A percentile compares a stretch with the other conserved stretches of the same genome.
Conservation (phyloP, 768 basidiomycete genomes). For the Mycena rosella region DNA sequence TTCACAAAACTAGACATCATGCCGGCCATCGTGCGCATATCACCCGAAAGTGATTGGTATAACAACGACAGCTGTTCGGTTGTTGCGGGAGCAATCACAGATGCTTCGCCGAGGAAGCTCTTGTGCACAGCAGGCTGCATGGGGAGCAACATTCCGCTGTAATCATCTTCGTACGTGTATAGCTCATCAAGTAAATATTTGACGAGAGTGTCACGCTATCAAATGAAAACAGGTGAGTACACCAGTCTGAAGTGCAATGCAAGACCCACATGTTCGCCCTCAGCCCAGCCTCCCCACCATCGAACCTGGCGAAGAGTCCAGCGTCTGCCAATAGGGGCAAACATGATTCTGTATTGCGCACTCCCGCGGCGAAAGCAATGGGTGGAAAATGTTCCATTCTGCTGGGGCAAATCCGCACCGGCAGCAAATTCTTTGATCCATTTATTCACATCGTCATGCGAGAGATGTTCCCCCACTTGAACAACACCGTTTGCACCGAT, state of each 20-base stretch:
- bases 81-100: neutral
- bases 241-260: neutral
- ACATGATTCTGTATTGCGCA: slow-evolving; percentile 52
- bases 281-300: slow-evolving; percentile 57
- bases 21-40: neutral
- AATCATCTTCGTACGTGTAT: slow-evolving; percentile 17
- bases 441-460: slow-evolving; percentile 42
- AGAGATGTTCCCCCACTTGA: slow-evolving; percentile 4
- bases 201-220: slow-evolving; percentile 38
- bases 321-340: slow-evolving; percentile 45
- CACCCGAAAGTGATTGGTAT: neutral
- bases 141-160: slow-evolving; percentile 15
- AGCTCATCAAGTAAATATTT: slow-evolving; percentile 42
- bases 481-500: slow-evolving; percentile 42
- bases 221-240: neutral
- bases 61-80: neutral
- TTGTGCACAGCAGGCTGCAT: neutral
- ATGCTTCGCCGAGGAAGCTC: slow-evolving; percentile 14
- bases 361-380: slow-evolving; percentile 51
- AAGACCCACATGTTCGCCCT: slow-evolving; percentile 40
- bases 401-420: slow-evolving; percentile 22
- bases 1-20: too few species aligned
- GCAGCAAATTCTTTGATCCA: slow-evolving; percentile 41
- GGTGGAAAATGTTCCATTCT: slow-evolving; percentile 41
- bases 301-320: slow-evolving; percentile 46